Base-by-base conservation (phyloP, 306 rosid genomes). In the Adenanthera pavonina region DNA sequence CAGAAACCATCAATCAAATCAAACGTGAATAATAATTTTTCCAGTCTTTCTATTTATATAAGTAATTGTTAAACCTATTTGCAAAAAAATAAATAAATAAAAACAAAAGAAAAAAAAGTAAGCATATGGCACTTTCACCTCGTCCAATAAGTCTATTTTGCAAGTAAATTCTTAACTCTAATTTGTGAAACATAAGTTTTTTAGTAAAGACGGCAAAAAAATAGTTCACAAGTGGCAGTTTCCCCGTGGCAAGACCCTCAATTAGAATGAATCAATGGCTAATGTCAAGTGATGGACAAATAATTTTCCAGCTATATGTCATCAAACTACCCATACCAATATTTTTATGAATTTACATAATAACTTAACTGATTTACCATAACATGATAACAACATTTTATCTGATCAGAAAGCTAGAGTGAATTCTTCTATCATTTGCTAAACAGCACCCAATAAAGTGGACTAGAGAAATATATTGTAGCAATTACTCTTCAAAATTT, bases 1-100 rank as follows among this genome's bases (percentile, higher is more conserved):
- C 52, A 68, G 62, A 81, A 75, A 78, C 66, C 78, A 76, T 82
- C 57, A 78, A 78, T 44, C 66, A 78, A 19, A 69, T 75, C 80
- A 54, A 70, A 69, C 49, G 51, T 49, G 69, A 61, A 61, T 13
- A 77, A 0, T 36, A 38, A 77, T 77, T 25, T 49, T 51, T 36
- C 56, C 76, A 41, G 57, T 10, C 47, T 52, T 51, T 30, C 69
- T 72, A 57, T 25, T 73, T 66, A 5, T 44, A 44, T 0, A 10
- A 19, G 10, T 10, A 44, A 78, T 16, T 66, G 20, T n/a, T 40
- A 56, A 75, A 65, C 60, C 85, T 30, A 77, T 77, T 81, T 75
- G 15, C 69, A 53, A 70, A 35, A 72, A 40, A 69, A 62, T 7
- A 25, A 53, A 12, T 60, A 13, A 15, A 44, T 51, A 69, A 61